Conservation (phyloP, 1,284 basidiomycete species). For the Ceratobasidium sp. region DNA sequence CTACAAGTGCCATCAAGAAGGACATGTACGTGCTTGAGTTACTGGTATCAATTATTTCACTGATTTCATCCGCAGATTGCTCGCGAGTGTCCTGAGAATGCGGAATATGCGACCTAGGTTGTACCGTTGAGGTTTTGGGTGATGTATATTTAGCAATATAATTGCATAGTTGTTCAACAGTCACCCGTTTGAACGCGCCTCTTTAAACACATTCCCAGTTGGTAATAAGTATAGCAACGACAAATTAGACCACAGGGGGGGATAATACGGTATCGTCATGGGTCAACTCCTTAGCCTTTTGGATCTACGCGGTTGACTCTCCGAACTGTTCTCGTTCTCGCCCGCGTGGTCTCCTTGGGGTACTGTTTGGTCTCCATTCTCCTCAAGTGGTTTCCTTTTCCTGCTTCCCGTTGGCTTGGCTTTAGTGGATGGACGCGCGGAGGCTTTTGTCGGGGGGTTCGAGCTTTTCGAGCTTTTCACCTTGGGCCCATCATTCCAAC, state of each 20-base stretch:
- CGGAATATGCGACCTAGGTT: conserved; percentile 53
- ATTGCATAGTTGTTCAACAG: not conserved
- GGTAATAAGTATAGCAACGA: not conserved
- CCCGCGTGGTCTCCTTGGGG: not conserved
- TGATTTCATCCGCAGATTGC: conserved; percentile 69
- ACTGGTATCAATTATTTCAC: conserved; percentile 19
- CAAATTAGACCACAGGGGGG: not conserved
- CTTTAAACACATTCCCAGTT: not conserved
- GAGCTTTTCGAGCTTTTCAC: not conserved
- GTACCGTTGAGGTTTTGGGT: conserved; percentile 1
- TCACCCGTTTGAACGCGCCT: not conserved
- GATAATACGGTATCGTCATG: not conserved
- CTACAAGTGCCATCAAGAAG: conserved; percentile 87
- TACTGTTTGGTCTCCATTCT: not conserved
- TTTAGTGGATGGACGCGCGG: not conserved
- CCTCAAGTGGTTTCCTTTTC: not conserved
- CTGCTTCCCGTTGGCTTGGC: not conserved
- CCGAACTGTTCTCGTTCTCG: not conserved
- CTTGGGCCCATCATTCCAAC: conserved; percentile 56
- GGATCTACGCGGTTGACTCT: conserved; percentile 1
- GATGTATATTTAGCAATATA: conserved; percentile 25
- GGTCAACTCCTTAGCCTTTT: conserved; percentile 13
- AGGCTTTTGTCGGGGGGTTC: not conserved
- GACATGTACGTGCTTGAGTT: conserved; percentile 70
- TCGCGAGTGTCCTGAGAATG: conserved; percentile 79